Percentiles rank a stretch among this genome's conserved stretches.
Evolutionary conservation across 495 filamentous ascomycete genomes (phyloP).

Genomic region (Haplographium delicatum): DNA sequence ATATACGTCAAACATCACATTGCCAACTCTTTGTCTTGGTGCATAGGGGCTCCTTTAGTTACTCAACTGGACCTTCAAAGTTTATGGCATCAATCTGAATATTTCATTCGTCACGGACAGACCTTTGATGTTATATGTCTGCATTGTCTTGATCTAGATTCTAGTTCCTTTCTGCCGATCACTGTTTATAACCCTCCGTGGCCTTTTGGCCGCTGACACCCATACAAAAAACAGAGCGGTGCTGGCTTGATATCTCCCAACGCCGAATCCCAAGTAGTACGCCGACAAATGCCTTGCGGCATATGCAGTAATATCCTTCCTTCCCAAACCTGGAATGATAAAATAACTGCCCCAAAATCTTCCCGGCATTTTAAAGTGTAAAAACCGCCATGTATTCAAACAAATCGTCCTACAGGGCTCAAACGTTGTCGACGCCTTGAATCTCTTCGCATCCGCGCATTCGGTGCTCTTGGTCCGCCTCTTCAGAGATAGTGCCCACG

Average conservation of each 20-base stretch:
- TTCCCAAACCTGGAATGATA: neutral
- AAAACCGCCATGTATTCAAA: too few relatives aligned
- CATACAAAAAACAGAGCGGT: neutral
- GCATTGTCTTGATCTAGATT: neutral
- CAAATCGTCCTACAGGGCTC: too few relatives aligned
- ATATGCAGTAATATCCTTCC: neutral
- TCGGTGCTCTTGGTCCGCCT: neutral
- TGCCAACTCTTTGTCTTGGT: too few relatives aligned
- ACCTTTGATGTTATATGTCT: neutral
- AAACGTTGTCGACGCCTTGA: neutral
- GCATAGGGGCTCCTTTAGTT: too few relatives aligned
- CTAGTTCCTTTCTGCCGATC: neutral
- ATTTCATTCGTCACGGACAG: too few relatives aligned
- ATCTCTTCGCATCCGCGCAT: neutral
- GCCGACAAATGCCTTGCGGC: neutral
- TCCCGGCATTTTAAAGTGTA: neutral
- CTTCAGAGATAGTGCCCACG: neutral
- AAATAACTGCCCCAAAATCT: neutral
- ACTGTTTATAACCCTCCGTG: neutral
- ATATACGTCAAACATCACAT: too few relatives aligned
- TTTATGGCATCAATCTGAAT: too few relatives aligned
- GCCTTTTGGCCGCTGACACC: neutral
- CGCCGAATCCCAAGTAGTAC: neutral
- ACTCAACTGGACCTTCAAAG: too few relatives aligned
- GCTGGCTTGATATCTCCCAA: neutral